Evolutionary conservation across 179 eudicot species (phyloP), one percentile per base, ranked within the genome.

Genomic region (Sideroxylon spinosum): DNA sequence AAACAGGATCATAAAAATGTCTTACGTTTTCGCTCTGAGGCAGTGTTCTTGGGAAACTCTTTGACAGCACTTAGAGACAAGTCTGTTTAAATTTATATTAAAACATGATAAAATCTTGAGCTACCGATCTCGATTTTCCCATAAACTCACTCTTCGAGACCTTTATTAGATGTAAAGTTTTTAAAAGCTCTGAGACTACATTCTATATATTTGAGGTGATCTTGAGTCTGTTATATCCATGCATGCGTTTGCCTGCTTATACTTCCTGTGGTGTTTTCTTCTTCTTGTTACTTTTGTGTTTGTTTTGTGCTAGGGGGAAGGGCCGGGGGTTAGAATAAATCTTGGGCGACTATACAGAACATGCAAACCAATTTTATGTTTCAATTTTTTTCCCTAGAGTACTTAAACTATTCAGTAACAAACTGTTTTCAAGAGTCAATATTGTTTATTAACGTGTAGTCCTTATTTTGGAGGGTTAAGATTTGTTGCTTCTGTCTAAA

Each of bases 401-500:
- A 19, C 32, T n/a, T 72, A 28, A 12, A 25, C 55, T 55, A 26
- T 28, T 14, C 25, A 55, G 26, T 53, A 55, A 17, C 19, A 73
- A 57, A 29, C 19, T 57, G 62, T 29, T 73, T 73, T 49, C n/a
- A 20, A 37, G 56, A 71, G 16, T 73, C 64, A 73, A 55, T 26
- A 7, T 16, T 29, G 25, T 65, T 6, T 26, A 26, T 28, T 3
- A 28, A 55, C 5, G 49, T 26, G 37, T 55, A 9, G 4, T 26
- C 52, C 25, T 6, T 57, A 23, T 56, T 55, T 28, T 23, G n/a
- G 65, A 57, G 49, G 66, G 65, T 57, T 9, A 73, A 72, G 22
- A 53, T 53, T 9, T 72, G 75, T 46, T 72, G 20, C 75, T 52
- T 53, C 64, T 28, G 76, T 60, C 62, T 52, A 55, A 55, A 9